These are phyloP conservation scores for Schoenoplectus tabernaemontani DNA, from an alignment of 202 grass and related monocot species.

Conservation along the genomic window DNA sequence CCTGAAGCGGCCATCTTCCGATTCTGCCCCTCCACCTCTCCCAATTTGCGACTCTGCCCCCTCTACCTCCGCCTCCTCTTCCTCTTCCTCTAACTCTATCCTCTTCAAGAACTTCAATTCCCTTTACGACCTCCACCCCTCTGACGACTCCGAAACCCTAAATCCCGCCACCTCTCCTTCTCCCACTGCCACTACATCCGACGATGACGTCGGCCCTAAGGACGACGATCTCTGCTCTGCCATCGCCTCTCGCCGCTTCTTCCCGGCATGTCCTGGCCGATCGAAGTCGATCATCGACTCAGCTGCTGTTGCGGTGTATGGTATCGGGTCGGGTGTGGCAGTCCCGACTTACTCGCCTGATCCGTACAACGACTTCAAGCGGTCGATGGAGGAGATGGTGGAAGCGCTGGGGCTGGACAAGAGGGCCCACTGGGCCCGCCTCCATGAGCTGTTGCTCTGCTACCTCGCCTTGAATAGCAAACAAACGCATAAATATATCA, in stretches of 20 bases:
- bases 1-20: constrained; percentile 33
- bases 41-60: constrained; percentile 33
- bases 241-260: constrained; percentile 88
- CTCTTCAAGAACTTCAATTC: constrained; percentile 39
- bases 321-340: constrained; percentile 48
- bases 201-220: constrained; percentile 19
- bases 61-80: constrained; percentile 52
- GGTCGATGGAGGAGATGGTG: constrained; percentile 94
- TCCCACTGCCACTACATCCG: constrained; percentile 17
- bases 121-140: constrained; percentile 15
- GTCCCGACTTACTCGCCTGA: constrained; percentile 92
- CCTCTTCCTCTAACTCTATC: constrained; percentile 41
- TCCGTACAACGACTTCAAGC: constrained; percentile 73
- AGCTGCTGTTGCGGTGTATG: constrained; percentile 18
- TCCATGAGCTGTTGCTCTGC: constrained; percentile 91
- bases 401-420: constrained; percentile 61
- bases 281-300: constrained; percentile 92
- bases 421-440: constrained; percentile 46
- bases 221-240: constrained; percentile 49
- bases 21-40: constrained; percentile 24
- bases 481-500: constrained; percentile 72
- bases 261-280: constrained; percentile 59
- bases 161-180: constrained; percentile 28
- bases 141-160: constrained; percentile 2
- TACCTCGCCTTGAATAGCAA: constrained; percentile 90